Evolutionary conservation across 192 early-diverging fungal species (phyloP), one percentile per base, ranked within the genome.

Genomic region (Backusella parvicylindrica): DNA sequence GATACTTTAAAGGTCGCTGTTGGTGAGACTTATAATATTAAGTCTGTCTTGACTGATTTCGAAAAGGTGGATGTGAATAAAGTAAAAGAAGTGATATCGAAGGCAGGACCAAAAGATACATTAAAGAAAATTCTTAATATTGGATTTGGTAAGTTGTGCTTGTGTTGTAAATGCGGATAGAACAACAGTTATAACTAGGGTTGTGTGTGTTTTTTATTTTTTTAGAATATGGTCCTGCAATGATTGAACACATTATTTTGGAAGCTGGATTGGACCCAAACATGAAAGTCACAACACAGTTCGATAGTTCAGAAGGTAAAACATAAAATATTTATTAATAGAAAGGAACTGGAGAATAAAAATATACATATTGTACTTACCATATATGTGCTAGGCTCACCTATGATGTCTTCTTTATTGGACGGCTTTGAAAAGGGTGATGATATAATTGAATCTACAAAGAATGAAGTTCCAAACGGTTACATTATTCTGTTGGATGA

Each of bases 181-280:
- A 36, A 15, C 36, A 69, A 26, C 6, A 26, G 7, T 43, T 64
- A 6, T 15, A 33, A 28, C 15, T 68, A 26, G 3, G 5, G 36
- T 28, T 15, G n/a, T n/a, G n/a, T 13, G 13, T 9, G 40, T 41
- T 41, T 15, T 16, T 16, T 41, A 41, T 49, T 79, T 36, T 18
- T 56, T 26, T 33, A 89, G 87, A 82, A 28, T 99, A 97, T 73
- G 97, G 97, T 0, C 95, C 96, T 13, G 88, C 95, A 11, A 86
- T 99, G 43, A 85, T 92, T 6, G 97, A 99, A 75, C 95, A 96
- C 77, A 89, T 90, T 9, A 86, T 97, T 32, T 32, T 91, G 30
- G 80, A 77, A 11, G 90, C 93, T 8, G 86, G 87, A 2, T 75
- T 97, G 32, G 83, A 89, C 53, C 89, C 91, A 1, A 86, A 88